A percentile compares a stretch with the other conserved stretches of the same genome.
Evolutionary conservation across 208 protist species (phyloP).

Genomic region (Leishmania turanica): DNA sequence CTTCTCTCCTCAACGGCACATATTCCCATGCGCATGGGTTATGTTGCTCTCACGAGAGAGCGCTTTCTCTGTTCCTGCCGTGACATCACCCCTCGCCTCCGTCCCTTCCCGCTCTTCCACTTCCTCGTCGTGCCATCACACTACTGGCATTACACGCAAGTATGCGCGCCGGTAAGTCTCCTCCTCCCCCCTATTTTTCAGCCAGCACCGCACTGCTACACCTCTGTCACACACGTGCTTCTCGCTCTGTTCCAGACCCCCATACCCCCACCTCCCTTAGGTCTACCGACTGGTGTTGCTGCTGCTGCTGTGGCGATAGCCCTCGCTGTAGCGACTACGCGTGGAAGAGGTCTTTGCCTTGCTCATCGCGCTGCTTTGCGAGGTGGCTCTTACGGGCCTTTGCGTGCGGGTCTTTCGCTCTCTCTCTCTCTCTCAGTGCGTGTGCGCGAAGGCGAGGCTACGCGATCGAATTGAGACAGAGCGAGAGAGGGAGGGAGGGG

Average conservation of each 20-base stretch:
- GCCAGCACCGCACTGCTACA: not conserved
- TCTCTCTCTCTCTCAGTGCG: not conserved
- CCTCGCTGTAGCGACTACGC: not conserved
- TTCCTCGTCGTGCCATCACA: not conserved
- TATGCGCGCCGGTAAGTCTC: not conserved
- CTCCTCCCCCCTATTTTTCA: not conserved
- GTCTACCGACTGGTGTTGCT: not conserved
- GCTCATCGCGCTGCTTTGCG: not conserved
- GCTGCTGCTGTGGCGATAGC: not conserved
- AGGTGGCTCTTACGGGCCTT: not conserved
- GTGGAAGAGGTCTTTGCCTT: not conserved
- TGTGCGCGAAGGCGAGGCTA: not conserved
- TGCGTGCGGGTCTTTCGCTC: not conserved
- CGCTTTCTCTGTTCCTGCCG: not conserved
- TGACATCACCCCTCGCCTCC: not conserved
- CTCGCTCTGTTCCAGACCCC: not conserved
- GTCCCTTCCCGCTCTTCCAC: constrained; percentile 1
- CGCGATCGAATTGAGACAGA: not conserved
- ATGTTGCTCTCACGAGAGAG: not conserved
- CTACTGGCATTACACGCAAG: not conserved
- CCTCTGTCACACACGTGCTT: not conserved
- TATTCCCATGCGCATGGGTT: not conserved
- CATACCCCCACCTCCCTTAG: too few species aligned
- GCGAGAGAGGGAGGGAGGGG: not conserved
- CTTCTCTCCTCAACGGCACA: not conserved